Base-by-base conservation (phyloP, 192 early-diverging fungal genomes). In the Thamnidium elegans region DNA sequence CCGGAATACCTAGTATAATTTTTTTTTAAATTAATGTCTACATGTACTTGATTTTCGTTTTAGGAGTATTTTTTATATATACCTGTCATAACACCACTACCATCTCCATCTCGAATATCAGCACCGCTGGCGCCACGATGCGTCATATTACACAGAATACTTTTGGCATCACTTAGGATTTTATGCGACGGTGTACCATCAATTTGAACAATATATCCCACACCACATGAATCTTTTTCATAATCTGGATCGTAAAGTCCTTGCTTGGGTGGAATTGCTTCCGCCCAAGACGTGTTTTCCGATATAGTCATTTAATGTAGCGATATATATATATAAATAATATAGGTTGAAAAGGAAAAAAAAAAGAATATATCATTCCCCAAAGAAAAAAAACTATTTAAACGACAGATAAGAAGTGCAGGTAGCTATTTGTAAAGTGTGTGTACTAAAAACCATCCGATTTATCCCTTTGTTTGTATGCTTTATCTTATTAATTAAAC, bases 131-230 rank as follows among this genome's bases (percentile, higher is more conserved):
- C 97, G 68, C 97, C 97, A 65, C 97, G 88, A 79, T 99, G 97
- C 60, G 94, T 95, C 97, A 99, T 99, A 82, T 99, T 97, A 86
- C 95, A 97, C 36, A 99, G 89, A 69, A 99, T 86, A 72, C 80
- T 79, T 65, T 87, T 83, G 10, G 94, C 95, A 80, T 99, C 91
- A 62, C 82, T 88, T 46, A 99, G 87, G 65, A 97, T 90, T 66
- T 86, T 84, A 85, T 99, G 93, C 45, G 88, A 84, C 23, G 77
- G 68, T 17, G 69, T 68, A 66, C 95, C 96, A 73, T 94, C 92
- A 78, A 99, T 94, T 78, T 94, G 88, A 63, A 91, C 90, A 51
- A 99, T 92, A 74, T 97, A 99, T 4, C 97, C 97, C 58, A 99
- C 97, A 77, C 97, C 97, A 75, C 97, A 99, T 3, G 94, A 83